Evolutionary conservation across 768 basidiomycete genomes (phyloP), one percentile per base, ranked within the genome.

Genomic region (Coprinopsis sp.): DNA sequence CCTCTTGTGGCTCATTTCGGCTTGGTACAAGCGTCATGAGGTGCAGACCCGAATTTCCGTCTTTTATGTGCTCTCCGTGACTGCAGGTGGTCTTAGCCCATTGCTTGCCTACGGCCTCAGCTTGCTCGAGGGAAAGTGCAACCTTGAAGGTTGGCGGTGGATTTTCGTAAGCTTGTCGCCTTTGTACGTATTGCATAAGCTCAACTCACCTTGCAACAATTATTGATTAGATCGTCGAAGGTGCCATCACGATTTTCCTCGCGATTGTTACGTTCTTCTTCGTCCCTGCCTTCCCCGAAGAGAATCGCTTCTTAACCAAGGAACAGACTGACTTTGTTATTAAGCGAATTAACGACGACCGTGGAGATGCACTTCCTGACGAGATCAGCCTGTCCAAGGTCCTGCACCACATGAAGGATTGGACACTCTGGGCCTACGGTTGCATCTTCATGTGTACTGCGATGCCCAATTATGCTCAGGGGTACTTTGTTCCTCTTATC

Each of bases 401-500:
- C 19, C 12, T 60, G 25, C 42, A 52, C 29, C 63, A 66, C 42
- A 44, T 67, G 33, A 38, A 54, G 18, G 65, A 68, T 46, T 64
- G 62, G 62, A 65, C 59, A n/a, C 45, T 64, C 18, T 67, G 63
- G 64, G 57, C 54, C 24, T 61, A 54, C 46, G 63, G 40, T 60
- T 42, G 67, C 11, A 72, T 75, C 66, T 70, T 74, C 52, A 55
- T 70, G 55, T 73, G 70, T 54, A 59, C 64, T 36, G 64, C 67
- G 16, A 60, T 75, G 56, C 73, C 72, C n/a, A 66, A 67, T 24
- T 75, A 67, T 54, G 67, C 69, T 6, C 65, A 70, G 50, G 66
- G 69, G 16, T 75, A 72, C 56, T 77, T 76, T 55, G 63, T 73
- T 40, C 66, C 73, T 4, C 67, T 72, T 33, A 75, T 77, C 47